Evolutionary conservation across 345 rosid genomes (phyloP).

Genomic region (Populus nigra): DNA sequence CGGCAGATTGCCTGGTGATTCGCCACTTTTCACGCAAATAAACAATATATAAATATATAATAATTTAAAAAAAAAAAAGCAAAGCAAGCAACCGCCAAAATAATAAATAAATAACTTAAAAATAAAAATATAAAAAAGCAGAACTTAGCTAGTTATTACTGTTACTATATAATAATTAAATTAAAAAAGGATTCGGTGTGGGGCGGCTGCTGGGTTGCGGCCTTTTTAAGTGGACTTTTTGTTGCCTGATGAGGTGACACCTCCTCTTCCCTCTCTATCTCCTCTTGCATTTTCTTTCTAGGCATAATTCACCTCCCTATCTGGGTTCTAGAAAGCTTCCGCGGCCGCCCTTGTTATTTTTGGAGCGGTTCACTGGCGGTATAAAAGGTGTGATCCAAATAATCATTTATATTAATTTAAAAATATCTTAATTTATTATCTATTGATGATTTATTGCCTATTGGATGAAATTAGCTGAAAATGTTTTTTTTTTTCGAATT

Average conservation of each 20-base stretch:
- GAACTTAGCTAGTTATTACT: neutral
- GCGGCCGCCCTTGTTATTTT: neutral
- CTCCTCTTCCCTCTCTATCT: neutral
- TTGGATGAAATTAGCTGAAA: too few species aligned
- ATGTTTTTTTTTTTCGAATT: too few species aligned
- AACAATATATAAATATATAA: neutral
- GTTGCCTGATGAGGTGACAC: constrained; percentile 27
- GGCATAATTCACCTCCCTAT: neutral
- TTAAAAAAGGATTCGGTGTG: constrained; percentile 4
- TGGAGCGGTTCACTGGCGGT: neutral
- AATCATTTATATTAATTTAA: too few species aligned
- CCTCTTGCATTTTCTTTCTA: neutral
- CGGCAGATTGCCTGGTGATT: constrained; percentile 2
- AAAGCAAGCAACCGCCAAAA: neutral
- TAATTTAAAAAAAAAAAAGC: neutral
- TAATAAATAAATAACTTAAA: neutral
- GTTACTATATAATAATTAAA: neutral
- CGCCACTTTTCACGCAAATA: constrained; percentile 11
- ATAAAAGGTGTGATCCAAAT: too few species aligned
- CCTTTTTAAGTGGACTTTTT: constrained; percentile 27
- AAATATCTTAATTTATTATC: too few species aligned
- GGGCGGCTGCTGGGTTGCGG: constrained; percentile 32
- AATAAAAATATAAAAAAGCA: neutral
- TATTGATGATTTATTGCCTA: too few species aligned
- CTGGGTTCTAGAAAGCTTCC: neutral